Conservation (phyloP, 768 basidiomycete species). For the Trametes elegans region DNA sequence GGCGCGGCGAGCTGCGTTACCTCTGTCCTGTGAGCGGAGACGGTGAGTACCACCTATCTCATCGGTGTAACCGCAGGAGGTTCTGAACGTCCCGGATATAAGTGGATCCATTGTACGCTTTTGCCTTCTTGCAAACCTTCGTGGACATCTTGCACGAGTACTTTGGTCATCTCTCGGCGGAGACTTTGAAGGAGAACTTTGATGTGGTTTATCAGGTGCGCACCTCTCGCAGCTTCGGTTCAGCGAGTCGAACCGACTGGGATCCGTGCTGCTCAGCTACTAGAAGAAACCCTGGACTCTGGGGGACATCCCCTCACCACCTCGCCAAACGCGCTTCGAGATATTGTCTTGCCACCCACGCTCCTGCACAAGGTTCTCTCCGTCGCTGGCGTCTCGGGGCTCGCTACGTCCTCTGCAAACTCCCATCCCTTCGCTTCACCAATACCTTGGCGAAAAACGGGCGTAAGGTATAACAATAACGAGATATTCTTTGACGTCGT, state of each 20-base stretch:
- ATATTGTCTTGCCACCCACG: conserved; percentile 91
- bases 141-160: conserved; percentile 83
- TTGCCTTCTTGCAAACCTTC: conserved; percentile 86
- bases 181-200: conserved; percentile 85
- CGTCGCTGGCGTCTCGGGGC: conserved; percentile 50
- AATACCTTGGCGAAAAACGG: conserved; percentile 91
- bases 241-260: not conserved
- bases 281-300: conserved; percentile 94
- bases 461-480: conserved; percentile 79
- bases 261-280: conserved; percentile 63
- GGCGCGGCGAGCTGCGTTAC: conserved; percentile 71
- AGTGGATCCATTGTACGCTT: conserved; percentile 91
- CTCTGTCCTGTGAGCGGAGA: conserved; percentile 83
- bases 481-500: conserved; percentile 92
- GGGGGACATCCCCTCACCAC: conserved; percentile 92
- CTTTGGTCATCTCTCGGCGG: conserved; percentile 79
- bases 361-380: conserved; percentile 55
- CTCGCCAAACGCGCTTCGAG: conserved; percentile 82
- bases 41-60: conserved; percentile 69
- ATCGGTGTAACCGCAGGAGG: too few species aligned
- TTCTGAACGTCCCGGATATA: too few species aligned
- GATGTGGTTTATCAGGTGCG: conserved; percentile 91
- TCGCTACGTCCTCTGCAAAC: conserved; percentile 32
- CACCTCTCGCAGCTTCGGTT: not conserved
- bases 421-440: conserved; percentile 73